Percentiles rank a stretch among this genome's conserved stretches.
Conservation (phyloP, 1,284 basidiomycete genomes). For the Exobasidium rhododendri region DNA sequence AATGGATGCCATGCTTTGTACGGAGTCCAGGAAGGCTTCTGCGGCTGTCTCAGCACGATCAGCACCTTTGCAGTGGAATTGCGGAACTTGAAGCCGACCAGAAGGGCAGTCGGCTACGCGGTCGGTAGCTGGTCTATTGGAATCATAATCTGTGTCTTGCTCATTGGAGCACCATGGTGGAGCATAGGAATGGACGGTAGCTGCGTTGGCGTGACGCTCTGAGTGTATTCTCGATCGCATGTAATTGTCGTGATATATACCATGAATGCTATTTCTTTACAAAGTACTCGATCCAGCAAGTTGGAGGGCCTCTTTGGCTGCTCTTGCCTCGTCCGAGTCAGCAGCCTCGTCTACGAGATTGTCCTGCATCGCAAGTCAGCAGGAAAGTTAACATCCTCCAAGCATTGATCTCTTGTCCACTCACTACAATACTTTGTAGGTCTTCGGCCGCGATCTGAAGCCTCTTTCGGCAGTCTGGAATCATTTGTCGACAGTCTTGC, state of each 20-base stretch:
- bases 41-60: slow-evolving; percentile 89
- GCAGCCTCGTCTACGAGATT: slow-evolving; percentile 14
- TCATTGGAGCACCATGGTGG: slow-evolving; percentile 50
- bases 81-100: slow-evolving; percentile 59
- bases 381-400: no score
- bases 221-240: background rate
- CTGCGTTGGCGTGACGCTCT: slow-evolving; percentile 26
- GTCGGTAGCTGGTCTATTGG: slow-evolving; percentile 35
- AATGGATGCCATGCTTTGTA: slow-evolving; percentile 39
- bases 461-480: slow-evolving; percentile 37
- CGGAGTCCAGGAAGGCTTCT: slow-evolving; percentile 78
- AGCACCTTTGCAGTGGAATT: slow-evolving; percentile 88
- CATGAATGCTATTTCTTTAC: background rate
- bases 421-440: slow-evolving; percentile 27
- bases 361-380: no score
- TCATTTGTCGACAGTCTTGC: slow-evolving; percentile 37
- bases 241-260: background rate
- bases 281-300: background rate
- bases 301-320: slow-evolving; percentile 13
- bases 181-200: slow-evolving; percentile 35
- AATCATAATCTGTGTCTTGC: slow-evolving; percentile 36
- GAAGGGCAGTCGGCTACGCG: slow-evolving; percentile 38
- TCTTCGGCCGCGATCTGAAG: slow-evolving; percentile 30
- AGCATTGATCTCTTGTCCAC: no score
- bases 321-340: slow-evolving; percentile 17